Evolutionary conservation across 2,329 filamentous ascomycete species (phyloP), one percentile per base, ranked within the genome.

Genomic region (Didymella sp.): DNA sequence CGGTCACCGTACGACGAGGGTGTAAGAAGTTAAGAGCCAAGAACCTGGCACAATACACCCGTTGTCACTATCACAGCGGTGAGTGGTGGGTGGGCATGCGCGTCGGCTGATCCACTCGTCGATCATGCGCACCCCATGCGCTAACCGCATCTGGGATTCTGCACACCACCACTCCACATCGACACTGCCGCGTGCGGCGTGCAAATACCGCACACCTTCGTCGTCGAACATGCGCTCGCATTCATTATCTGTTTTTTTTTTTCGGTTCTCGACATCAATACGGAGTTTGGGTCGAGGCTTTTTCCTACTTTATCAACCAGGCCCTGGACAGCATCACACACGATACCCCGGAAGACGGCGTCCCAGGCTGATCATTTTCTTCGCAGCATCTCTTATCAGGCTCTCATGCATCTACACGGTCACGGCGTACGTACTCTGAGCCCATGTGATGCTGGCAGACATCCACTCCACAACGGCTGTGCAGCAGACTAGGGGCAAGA

Each of bases 1-100:
- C 47, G 70, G 66, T 45, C 72, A 76, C 63, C 72, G 71, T 62
- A 76, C 73, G 38, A 75, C 73, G 59, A 73, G 71, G 51, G 71
- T 73, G 50, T 76, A 70, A 66, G 47, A 56, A 50, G 51, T 59
- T 24, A 49, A 48, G 38, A 47, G 51, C 38, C 43, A 41, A 50
- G 46, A 51, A 43, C 28, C 31, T 40, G 19, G 48, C 27, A 58
- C 44, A 44, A 54, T 51, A 51, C 40, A 41, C 52, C 51, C 46
- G 48, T 57, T 59, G 59, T 62, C 59, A 64, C 51, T 50, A 58
- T 64, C 58, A 58, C 52, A 51, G 52, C 52, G 48, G 54, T 57
- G 60, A 49, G 48, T 48, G 60, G 61, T 66, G 62, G 67, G 63
- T 66, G 61, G 64, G 61, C 60, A 67, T 64, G 62, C 49, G 51